These are phyloP conservation scores for Trichosporon ovoides DNA, from an alignment of 1,284 basidiomycete genomes.

Conservation along the genomic window DNA sequence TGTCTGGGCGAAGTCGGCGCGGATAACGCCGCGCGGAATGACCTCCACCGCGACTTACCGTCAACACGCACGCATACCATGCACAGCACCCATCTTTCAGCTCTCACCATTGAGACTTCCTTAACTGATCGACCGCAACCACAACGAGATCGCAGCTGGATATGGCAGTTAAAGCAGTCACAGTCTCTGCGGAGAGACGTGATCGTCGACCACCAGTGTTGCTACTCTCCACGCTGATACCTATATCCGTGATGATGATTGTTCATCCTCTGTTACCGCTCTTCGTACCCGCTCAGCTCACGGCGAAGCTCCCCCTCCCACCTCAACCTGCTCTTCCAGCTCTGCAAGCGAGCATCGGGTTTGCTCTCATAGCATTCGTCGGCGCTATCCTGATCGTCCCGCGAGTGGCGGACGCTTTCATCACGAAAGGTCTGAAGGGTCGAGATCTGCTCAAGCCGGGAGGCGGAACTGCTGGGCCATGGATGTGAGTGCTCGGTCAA, in stretches of 20 bases:
- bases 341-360: conserved; percentile 62
- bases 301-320: conserved; percentile 26
- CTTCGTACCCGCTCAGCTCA: conserved; percentile 25
- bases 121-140: no score
- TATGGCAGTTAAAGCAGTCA: background rate
- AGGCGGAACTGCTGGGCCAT: conserved; percentile 50
- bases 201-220: conserved; percentile 33
- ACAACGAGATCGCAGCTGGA: background rate
- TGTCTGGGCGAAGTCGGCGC: no score
- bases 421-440: conserved; percentile 70
- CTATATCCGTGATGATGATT: conserved; percentile 38
- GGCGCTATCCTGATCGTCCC: conserved; percentile 69
- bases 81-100: no score
- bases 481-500: conserved; percentile 57
- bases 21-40: no score
- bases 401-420: conserved; percentile 64
- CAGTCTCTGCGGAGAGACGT: conserved; percentile 7
- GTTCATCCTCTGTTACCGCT: conserved; percentile 39
- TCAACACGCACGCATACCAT: no score
- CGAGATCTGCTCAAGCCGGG: conserved; percentile 68
- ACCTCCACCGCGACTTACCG: no score
- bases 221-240: conserved; percentile 33
- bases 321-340: conserved; percentile 42
- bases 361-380: conserved; percentile 72
- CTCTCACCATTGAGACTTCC: no score